Evolutionary conservation across 2,329 filamentous ascomycete species (phyloP).

Genomic region (Colletotrichum camelliae): DNA sequence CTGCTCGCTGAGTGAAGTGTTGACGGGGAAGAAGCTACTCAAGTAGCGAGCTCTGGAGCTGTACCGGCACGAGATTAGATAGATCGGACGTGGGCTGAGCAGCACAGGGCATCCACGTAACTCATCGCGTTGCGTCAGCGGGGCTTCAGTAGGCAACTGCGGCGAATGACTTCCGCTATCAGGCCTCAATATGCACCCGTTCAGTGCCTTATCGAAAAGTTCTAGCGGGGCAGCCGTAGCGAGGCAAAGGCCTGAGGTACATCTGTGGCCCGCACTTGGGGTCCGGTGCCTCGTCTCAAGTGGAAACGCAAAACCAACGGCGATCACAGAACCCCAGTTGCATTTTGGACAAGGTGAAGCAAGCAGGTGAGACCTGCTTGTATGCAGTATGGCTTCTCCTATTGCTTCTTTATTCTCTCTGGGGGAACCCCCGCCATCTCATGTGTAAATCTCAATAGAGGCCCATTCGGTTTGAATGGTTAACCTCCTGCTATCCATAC

Average conservation of each 20-base stretch:
- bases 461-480: neutral
- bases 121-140: constrained; percentile 14
- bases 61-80: neutral
- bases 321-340: neutral
- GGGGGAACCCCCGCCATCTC: neutral
- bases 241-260: neutral
- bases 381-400: neutral
- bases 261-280: neutral
- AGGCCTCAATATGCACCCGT: neutral
- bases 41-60: constrained; percentile 3
- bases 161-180: neutral
- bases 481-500: neutral
- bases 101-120: neutral
- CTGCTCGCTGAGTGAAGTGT: neutral
- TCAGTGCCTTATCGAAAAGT: neutral
- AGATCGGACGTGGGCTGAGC: neutral
- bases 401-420: neutral
- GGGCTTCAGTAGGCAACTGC: neutral
- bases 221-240: neutral
- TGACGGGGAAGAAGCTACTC: neutral
- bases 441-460: neutral
- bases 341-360: neutral
- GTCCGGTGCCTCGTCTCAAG: neutral
- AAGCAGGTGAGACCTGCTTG: neutral
- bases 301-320: neutral